Evolutionary conservation across 257 asterid genomes (phyloP).

Genomic region (Scutellaria barbata): DNA sequence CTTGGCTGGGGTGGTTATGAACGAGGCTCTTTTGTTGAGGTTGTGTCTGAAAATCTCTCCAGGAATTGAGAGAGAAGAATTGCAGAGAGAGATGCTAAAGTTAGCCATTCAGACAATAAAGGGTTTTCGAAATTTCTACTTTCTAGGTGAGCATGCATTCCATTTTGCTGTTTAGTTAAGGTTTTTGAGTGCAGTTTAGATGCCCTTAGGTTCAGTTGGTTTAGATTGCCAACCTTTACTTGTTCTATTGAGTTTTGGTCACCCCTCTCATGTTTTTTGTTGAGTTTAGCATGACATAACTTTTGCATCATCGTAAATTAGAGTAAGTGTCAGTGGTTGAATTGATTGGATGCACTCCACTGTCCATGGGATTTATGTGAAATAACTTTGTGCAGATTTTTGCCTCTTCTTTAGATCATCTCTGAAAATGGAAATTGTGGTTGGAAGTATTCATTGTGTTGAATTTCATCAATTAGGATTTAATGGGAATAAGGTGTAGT

Average conservation of each 20-base stretch:
- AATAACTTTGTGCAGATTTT: slow-evolving; percentile 16
- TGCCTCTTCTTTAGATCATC: slow-evolving; percentile 17
- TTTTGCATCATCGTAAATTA: slow-evolving; percentile 21
- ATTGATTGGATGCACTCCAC: slow-evolving; percentile 17
- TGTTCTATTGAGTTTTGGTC: slow-evolving; percentile 16
- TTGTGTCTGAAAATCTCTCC: slow-evolving; percentile 38
- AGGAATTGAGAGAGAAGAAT: slow-evolving; percentile 27
- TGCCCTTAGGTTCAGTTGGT: slow-evolving; percentile 26
- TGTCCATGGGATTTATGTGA: slow-evolving; percentile 26
- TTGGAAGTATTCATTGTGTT: slow-evolving; percentile 13
- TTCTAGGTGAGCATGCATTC: slow-evolving; percentile 39
- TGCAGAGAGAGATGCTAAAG: slow-evolving; percentile 28
- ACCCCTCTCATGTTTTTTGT: not conserved
- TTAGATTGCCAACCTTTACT: slow-evolving; percentile 19
- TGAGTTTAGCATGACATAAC: slow-evolving; percentile 27
- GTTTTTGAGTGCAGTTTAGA: slow-evolving; percentile 26
- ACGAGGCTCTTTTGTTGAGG: slow-evolving; percentile 39
- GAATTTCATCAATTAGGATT: no score
- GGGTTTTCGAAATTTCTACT: slow-evolving; percentile 43
- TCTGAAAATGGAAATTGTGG: slow-evolving; percentile 25
- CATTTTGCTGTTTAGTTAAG: slow-evolving; percentile 24
- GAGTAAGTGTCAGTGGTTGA: slow-evolving; percentile 9
- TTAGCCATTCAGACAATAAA: slow-evolving; percentile 44
- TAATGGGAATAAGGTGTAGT: no score
- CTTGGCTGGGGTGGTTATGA: slow-evolving; percentile 47